These are phyloP conservation scores for Naganishia sp. DNA, from an alignment of 1,284 basidiomycete genomes.

Conservation along the genomic window DNA sequence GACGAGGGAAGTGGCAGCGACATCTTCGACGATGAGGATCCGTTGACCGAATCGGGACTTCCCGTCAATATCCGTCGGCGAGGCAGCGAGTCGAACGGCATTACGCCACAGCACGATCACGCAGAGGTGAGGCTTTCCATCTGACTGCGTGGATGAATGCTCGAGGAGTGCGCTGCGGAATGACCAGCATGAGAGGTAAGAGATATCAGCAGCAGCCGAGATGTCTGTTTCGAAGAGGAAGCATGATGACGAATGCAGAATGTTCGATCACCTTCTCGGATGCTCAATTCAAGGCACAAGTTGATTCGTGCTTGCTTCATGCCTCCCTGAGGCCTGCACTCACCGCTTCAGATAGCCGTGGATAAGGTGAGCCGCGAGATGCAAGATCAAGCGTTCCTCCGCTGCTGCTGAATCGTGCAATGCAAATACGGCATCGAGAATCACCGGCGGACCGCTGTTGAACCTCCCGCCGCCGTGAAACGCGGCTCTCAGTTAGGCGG, in stretches of 20 bases:
- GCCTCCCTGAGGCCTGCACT: no score
- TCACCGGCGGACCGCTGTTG: no score
- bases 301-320: background rate
- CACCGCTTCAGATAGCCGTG: no score
- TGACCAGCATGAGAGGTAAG: no score
- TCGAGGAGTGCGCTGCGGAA: background rate
- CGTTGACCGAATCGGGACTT: background rate
- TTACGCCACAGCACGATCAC: background rate
- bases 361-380: no score
- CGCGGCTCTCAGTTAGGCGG: no score
- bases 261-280: conserved; percentile 24
- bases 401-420: no score
- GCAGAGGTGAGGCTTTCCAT: background rate
- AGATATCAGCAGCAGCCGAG: background rate
- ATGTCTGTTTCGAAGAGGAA: background rate
- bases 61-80: conserved; percentile 17
- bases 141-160: background rate
- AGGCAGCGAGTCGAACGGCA: conserved; percentile 16
- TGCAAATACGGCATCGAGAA: background rate
- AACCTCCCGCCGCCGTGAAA: no score
- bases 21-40: background rate
- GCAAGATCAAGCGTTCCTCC: no score
- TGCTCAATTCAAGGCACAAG: background rate
- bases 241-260: conserved; percentile 6
- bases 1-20: conserved; percentile 15